These are phyloP conservation scores for Botrytis hyacinthi DNA, from an alignment of 2,329 filamentous ascomycete species.

Conservation along the genomic window DNA sequence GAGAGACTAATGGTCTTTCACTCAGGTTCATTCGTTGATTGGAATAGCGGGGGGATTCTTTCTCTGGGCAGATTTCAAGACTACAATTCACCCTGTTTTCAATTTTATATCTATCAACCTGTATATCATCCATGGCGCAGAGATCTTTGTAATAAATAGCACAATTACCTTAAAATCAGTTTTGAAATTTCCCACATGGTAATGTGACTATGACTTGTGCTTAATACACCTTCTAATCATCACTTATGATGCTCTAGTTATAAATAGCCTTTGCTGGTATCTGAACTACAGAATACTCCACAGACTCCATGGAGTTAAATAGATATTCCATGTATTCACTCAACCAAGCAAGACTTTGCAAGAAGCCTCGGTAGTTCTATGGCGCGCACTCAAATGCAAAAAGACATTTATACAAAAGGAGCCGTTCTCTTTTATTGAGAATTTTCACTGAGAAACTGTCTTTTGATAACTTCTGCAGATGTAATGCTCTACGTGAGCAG, in stretches of 20 bases:
- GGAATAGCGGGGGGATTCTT: background rate
- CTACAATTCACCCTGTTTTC: background rate
- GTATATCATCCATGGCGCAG: background rate
- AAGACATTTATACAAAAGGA: background rate
- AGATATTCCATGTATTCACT: background rate
- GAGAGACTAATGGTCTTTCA: background rate
- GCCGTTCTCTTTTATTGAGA: background rate
- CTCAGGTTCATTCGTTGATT: background rate
- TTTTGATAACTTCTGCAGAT: background rate
- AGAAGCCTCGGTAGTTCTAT: background rate
- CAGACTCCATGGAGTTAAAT: background rate
- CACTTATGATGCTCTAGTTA: background rate
- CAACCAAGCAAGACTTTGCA: background rate
- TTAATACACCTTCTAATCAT: background rate
- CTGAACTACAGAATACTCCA: background rate
- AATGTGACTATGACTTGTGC: background rate
- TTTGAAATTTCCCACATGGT: background rate
- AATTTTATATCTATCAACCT: background rate
- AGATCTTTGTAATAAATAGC: background rate
- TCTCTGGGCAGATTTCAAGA: background rate
- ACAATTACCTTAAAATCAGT: background rate
- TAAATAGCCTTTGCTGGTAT: rapidly evolving
- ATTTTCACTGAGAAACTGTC: background rate
- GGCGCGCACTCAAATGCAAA: background rate
- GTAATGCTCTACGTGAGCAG: background rate